These are phyloP conservation scores for Dovyalis caffra DNA, from an alignment of 345 rosid species.

Conservation along the genomic window DNA sequence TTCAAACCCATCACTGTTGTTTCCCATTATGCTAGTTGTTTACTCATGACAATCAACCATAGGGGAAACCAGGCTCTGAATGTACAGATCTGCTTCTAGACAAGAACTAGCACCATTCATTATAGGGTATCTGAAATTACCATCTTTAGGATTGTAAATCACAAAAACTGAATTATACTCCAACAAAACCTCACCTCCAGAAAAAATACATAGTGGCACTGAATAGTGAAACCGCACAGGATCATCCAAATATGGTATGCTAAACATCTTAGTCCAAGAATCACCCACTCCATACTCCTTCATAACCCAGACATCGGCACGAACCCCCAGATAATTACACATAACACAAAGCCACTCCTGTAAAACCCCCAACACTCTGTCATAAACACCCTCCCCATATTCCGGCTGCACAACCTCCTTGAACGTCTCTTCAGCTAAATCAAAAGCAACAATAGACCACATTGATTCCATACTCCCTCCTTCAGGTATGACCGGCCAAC, in stretches of 20 bases:
- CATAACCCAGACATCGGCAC: conserved; percentile 9
- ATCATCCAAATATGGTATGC: conserved; percentile 2
- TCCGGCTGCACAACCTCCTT: conserved; percentile 11
- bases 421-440: conserved; percentile 5
- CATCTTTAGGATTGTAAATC: conserved; percentile 7
- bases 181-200: not conserved
- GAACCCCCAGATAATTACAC: not conserved
- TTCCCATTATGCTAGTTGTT: too few relatives aligned
- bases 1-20: too few relatives aligned
- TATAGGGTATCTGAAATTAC: not conserved
- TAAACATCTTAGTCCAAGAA: conserved; percentile 15
- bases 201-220: not conserved
- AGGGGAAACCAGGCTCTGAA: too few relatives aligned
- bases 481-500: not conserved
- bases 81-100: too few relatives aligned
- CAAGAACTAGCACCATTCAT: not conserved
- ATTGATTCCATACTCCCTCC: not conserved
- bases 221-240: not conserved
- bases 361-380: not conserved
- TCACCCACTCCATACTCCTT: conserved; percentile 10
- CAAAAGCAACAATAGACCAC: conserved; percentile 13
- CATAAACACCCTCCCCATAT: not conserved
- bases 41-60: too few relatives aligned
- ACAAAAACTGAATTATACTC: not conserved
- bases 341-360: conserved; percentile 9